Evolutionary conservation across 2,329 filamentous ascomycete species (phyloP), one percentile per base, ranked within the genome.

Genomic region (Trichoderma oligosporum): DNA sequence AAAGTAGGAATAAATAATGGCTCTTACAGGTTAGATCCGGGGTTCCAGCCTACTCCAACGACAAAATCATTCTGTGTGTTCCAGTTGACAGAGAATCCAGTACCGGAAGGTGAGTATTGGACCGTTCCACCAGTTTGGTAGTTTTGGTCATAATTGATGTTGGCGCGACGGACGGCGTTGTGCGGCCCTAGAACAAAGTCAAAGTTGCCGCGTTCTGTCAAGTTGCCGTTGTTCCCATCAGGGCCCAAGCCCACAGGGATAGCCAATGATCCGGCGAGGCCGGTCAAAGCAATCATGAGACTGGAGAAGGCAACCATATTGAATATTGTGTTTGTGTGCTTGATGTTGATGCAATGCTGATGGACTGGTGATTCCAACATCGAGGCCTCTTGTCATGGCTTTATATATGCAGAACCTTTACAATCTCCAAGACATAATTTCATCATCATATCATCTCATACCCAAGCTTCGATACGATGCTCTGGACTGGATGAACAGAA

Each of bases 121-220:
- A 62, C 60, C 12, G 33, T 53, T n/a, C 61, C 60, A 7, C 61
- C 61, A 1, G 61, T 62, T 24, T 49, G 48, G 42, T 62, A 61
- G 25, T 62, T 56, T 24, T 62, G 61, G 11, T 61, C 48, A 39
- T 61, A 62, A 42, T 62, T 58, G 46, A 61, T 61, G 47, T n/a
- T 38, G 14, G 55, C 55, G 16, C 55, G 55, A 24, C 55, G 45
- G 6, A 52, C 7, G n/a, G 33, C 36, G 7, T 52, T 57, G 39
- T 44, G 55, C 4, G 47, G 29, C 4, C 39, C 55, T 29, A 57
- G 55, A 24, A 57, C 20, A 9, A 57, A 52, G 9, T 57, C 55
- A 29, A 45, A 18, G 14, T 38, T 31, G 16, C 55, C 55, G 33
- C 55, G 55, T 24, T 57, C 55, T 3, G 44, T 48, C 9, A 56